Conservation (phyloP, 208 protist genomes). For the Crithidia sp. region DNA sequence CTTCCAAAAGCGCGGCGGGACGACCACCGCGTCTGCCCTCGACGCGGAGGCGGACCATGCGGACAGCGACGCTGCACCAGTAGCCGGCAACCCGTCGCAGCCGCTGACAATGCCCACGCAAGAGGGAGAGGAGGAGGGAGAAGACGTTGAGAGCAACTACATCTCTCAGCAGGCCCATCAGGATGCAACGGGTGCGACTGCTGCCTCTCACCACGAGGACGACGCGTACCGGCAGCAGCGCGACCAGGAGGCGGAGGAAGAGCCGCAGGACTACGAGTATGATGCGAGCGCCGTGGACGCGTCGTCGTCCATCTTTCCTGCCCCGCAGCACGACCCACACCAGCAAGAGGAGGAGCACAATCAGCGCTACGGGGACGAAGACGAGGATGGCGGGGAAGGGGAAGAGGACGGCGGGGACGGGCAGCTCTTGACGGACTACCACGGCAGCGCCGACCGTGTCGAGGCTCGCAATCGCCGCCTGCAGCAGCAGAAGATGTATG, state of each 20-base stretch:
- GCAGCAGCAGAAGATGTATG: constrained; percentile 32
- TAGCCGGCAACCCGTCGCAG: neutral
- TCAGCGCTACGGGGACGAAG: neutral
- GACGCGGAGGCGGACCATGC: neutral
- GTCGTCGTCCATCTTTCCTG: neutral
- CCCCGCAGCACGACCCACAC: neutral
- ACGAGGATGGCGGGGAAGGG: constrained; percentile 5
- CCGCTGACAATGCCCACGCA: constrained; percentile 1
- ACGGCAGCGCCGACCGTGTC: constrained; percentile 22
- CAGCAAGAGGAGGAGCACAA: neutral
- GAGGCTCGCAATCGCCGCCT: constrained; percentile 19
- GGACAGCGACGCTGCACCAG: neutral
- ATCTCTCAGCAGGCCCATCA: no score
- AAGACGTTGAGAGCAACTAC: no score
- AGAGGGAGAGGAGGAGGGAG: neutral
- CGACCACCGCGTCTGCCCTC: constrained; percentile 10
- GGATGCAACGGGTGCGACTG: no score
- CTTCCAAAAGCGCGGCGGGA: constrained; percentile 21
- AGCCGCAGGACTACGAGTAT: neutral
- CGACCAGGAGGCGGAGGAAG: neutral
- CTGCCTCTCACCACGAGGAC: neutral
- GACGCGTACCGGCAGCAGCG: neutral
- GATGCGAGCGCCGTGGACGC: constrained; percentile 9
- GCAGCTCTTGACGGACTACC: constrained; percentile 34
- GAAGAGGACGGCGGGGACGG: constrained; percentile 15